A percentile compares a stretch with the other conserved stretches of the same genome.
Evolutionary conservation across 148 eudicot genomes (phyloP).

Genomic region (Camellia sinensis): DNA sequence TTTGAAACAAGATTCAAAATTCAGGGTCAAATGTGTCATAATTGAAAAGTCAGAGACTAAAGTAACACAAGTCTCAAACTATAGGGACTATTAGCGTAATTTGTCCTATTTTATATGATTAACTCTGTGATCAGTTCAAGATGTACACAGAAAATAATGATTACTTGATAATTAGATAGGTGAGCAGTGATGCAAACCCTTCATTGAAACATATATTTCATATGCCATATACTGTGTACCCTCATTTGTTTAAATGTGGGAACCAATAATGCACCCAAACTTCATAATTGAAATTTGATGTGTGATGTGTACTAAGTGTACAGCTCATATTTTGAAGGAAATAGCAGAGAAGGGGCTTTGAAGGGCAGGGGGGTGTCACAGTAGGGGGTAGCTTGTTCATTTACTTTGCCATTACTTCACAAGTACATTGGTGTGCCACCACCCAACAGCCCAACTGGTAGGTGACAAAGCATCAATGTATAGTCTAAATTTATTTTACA

Average conservation of each 20-base stretch:
- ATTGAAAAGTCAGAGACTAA: too few relatives aligned
- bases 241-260: background rate
- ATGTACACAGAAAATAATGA: background rate
- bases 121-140: too few relatives aligned
- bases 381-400: too few relatives aligned
- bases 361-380: background rate
- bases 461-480: background rate
- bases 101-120: too few relatives aligned
- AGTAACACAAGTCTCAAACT: too few relatives aligned
- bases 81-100: too few relatives aligned
- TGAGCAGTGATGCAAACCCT: background rate
- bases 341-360: too few relatives aligned
- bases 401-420: background rate
- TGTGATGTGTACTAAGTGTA: background rate
- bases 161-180: background rate
- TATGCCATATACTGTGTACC: too few relatives aligned
- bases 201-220: background rate
- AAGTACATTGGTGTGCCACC: constrained; percentile 2
- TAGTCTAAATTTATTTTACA: background rate
- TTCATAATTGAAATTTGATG: background rate
- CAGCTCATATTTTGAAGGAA: too few relatives aligned
- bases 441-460: background rate
- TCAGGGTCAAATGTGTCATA: too few relatives aligned
- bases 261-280: background rate
- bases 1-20: too few relatives aligned